These are phyloP conservation scores for Dothistroma septosporum DNA, from an alignment of 2,329 filamentous ascomycete species.

Conservation along the genomic window DNA sequence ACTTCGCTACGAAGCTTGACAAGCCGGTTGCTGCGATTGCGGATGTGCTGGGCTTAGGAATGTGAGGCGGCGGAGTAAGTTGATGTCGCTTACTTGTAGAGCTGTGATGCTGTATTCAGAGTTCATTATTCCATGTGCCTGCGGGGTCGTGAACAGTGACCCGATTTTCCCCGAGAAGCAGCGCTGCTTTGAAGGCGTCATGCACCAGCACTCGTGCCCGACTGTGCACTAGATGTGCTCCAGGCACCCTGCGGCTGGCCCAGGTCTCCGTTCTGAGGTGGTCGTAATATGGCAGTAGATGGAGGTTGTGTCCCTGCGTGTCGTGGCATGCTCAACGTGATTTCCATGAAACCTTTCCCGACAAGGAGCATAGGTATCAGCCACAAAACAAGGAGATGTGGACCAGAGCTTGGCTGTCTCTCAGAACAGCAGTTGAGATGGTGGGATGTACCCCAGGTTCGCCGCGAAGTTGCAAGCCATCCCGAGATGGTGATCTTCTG, in stretches of 20 bases:
- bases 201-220: neutral
- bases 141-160: too few relatives aligned
- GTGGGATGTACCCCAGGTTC: neutral
- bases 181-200: neutral
- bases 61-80: constrained; percentile 40
- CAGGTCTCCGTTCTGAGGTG: too few relatives aligned
- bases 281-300: too few relatives aligned
- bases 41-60: constrained; percentile 44
- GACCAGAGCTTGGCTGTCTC: too few relatives aligned
- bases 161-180: neutral
- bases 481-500: neutral
- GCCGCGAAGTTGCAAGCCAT: neutral
- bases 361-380: too few relatives aligned
- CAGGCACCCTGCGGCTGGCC: neutral
- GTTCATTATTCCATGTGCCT: neutral
- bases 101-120: neutral
- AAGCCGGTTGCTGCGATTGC: constrained; percentile 43
- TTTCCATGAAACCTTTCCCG: too few relatives aligned
- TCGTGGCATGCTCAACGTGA: too few relatives aligned
- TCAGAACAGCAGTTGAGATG: neutral
- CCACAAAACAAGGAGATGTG: too few relatives aligned
- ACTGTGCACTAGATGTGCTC: constrained; percentile 4
- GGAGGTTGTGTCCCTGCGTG: too few relatives aligned
- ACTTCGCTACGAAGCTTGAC: constrained; percentile 43
- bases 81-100: constrained; percentile 39